Base-by-base conservation (phyloP, 202 grass and related monocot species). In the Brachypodium distachyon region DNA sequence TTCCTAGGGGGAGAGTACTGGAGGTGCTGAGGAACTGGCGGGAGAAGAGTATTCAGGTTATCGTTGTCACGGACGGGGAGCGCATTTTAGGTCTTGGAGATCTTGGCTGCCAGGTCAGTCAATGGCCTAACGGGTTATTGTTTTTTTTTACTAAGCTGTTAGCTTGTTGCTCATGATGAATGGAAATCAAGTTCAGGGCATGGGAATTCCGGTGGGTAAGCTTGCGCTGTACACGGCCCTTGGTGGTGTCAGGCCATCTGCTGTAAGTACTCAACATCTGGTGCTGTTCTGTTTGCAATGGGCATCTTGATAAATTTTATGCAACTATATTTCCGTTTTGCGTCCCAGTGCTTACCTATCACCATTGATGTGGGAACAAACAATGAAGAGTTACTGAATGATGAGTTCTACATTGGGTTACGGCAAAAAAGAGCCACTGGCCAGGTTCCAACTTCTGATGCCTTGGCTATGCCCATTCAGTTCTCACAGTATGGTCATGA, bases 301-400 rank as follows among this genome's bases (percentile, higher is more conserved):
- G 22, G 12, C 31, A 64, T 28, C 62, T 31, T 31, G 16, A 18
- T 65, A 61, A 61, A 67, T 59, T 50, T 60, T 40, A 55, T 68
- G 8, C 12, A 11, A 68, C 1, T 46, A 5, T 46, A 17, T 28
- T 43, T 6, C 51, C 2, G 19, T 82, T 51, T 39, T 78, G 29
- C 49, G 14, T 81, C 43, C 13, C 56, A 97, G 94, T 90, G 91
- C 74, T 83, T 97, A 40, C 91, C 91, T 62, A 88, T 98, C 58
- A 98, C 95, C 65, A 94, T 98, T 67, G 95, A 98, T 84, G 91
- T 98, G 70, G 95, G 95, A 14, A 98, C 89, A 44, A 98, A 94
- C 49, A 98, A 98, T 23, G 87, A 98, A 70, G 70, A 90, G 18
- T 77, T 98, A 46, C 80, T 98, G 27, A 88, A 90, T n/a, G 84